Percentiles rank a stretch among this genome's conserved stretches.
These are phyloP conservation scores for Rhynchospora breviuscula DNA, from an alignment of 176 grass and related monocot genomes.

Conservation along the genomic window DNA sequence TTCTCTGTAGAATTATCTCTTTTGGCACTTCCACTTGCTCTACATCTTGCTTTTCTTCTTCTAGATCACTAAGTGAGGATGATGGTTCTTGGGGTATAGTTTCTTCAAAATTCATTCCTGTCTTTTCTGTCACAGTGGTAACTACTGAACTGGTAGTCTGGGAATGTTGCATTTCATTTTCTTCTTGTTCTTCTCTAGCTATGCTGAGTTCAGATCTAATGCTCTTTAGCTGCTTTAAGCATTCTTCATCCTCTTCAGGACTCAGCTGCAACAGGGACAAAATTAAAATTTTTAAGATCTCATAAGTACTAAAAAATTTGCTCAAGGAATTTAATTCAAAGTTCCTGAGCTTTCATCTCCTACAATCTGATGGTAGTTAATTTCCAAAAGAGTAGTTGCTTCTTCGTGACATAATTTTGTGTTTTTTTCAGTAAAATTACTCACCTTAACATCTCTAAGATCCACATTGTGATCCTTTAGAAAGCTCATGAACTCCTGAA, in stretches of 20 bases:
- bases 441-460: slow-evolving; percentile 79
- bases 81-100: slow-evolving; percentile 5
- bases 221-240: slow-evolving; percentile 15
- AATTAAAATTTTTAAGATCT: neutral
- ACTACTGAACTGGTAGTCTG: neutral
- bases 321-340: neutral
- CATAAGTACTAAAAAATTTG: neutral
- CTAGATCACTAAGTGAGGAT: neutral
- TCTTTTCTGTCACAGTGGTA: slow-evolving; percentile 34
- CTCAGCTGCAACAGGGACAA: slow-evolving; percentile 50
- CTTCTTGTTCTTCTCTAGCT: slow-evolving; percentile 27
- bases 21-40: slow-evolving; percentile 35
- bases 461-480: slow-evolving; percentile 60
- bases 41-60: slow-evolving; percentile 22
- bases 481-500: slow-evolving; percentile 73
- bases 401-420: too few species aligned
- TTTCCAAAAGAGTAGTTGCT: neutral
- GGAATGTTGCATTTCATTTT: neutral
- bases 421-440: neutral
- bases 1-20: slow-evolving; percentile 71
- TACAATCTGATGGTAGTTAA: neutral
- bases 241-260: slow-evolving; percentile 54
- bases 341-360: neutral
- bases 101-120: neutral
- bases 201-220: slow-evolving; percentile 26